Evolutionary conservation across 2,329 filamentous ascomycete genomes (phyloP).

Genomic region (Phyllosticta capitalensis): DNA sequence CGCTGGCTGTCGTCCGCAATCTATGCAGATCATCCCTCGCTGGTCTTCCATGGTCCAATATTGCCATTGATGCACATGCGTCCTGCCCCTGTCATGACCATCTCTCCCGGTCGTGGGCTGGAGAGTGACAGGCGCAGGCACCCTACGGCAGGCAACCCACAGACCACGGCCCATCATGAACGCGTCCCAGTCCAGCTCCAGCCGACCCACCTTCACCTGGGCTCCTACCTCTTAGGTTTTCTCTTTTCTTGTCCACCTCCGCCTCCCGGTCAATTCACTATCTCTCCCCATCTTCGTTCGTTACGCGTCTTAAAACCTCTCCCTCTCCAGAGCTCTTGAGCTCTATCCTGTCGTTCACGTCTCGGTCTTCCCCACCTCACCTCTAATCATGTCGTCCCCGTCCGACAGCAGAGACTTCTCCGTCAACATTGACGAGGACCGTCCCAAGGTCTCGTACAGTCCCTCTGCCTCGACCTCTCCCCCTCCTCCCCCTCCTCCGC

Average conservation of each 20-base stretch:
- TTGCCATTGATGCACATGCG: not conserved
- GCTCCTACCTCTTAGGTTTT: not conserved
- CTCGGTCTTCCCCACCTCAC: not conserved
- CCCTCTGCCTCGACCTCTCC: slow-evolving; percentile 1
- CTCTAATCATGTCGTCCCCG: slow-evolving; percentile 16
- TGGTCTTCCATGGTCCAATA: not conserved
- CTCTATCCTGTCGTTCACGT: slow-evolving; percentile 10
- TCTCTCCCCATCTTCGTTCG: slow-evolving; percentile 10
- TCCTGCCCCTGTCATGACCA: not conserved
- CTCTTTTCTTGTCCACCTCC: not conserved
- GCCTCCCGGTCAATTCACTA: not conserved
- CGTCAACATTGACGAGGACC: slow-evolving; percentile 20
- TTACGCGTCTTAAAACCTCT: not conserved
- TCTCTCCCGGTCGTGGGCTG: too few species aligned
- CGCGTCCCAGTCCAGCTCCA: not conserved
- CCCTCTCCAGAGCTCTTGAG: not conserved
- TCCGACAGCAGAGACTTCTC: slow-evolving; percentile 18
- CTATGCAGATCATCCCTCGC: not conserved
- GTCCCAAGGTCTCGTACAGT: slow-evolving; percentile 11
- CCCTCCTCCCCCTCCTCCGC: slow-evolving; percentile 10
- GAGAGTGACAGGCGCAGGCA: not conserved
- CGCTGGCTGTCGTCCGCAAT: too few species aligned
- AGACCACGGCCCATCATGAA: not conserved
- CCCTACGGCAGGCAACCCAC: not conserved
- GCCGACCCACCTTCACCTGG: not conserved